Evolutionary conservation across 768 basidiomycete species (phyloP), one percentile per base, ranked within the genome.

Genomic region (Leccinum truebloodii): DNA sequence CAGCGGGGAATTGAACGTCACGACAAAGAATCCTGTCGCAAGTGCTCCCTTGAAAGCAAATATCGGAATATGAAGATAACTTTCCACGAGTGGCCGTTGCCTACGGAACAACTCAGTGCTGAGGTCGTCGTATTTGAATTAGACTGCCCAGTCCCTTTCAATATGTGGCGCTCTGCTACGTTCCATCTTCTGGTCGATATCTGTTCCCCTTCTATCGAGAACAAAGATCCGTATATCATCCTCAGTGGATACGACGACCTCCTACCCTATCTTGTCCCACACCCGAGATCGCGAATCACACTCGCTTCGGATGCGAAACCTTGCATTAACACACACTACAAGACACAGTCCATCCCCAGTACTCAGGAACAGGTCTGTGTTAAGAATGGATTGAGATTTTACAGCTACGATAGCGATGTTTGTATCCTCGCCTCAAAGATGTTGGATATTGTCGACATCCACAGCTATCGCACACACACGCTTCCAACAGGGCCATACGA

Each of bases 91-190:
- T 52, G 51, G 51, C 83, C 82, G 0, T 63, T 84, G 41, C 80
- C 83, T 1, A 32, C 54, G 1, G 49, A 63, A 12, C 22, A 18
- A 8, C 12, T 66, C 4, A 32, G 58, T 7, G 72, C 73, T 0
- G 67, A 76, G 54, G 64, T 64, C 0, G 71, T 76, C 16, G 66
- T 82, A 1, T 84, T 83, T 54, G 81, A 83, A 59, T 60, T 82
- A 2, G 59, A 63, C 10, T 75, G 75, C 54, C 83, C 83, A 3
- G 32, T 68, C 7, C 60, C 69, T 9, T 80, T 83, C 62, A 65
- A 71, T 8, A 69, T 77, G 56, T 84, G 83, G 83, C 75, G 83
- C 54, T 69, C 66, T 1, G 67, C 71, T 32, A 82, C 81, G 6
- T 77, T 75, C 54, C 64, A 64, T 48, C 63, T 83, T 37, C 61